Base-by-base conservation (phyloP, 495 filamentous ascomycete genomes). In the Talaromyces stipitatus region DNA sequence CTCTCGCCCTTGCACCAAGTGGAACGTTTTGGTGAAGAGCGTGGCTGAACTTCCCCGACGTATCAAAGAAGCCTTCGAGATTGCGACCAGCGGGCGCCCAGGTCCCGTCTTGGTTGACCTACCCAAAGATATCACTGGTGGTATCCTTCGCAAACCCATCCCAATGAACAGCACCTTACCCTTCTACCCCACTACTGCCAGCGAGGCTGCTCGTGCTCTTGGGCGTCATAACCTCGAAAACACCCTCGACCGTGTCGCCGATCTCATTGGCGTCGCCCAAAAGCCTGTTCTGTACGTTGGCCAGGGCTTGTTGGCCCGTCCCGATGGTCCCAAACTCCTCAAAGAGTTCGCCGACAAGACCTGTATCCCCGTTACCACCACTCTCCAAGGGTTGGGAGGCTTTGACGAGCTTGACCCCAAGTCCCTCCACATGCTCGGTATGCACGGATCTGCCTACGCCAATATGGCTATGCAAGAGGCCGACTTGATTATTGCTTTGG, bases 391-490 rank as follows among this genome's bases (percentile, higher is more conserved):
- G 30, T 71, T 86, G 7, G 82, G 83, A 30, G 81, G 70, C n/a
- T 86, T 78, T 59, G 82, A 85, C 50, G 83, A 86, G 64, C 69
- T 78, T 12, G 75, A 85, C 61, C 69, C 75, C 23, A 80, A 80
- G 66, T 72, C 80, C 7, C 63, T 85, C 48, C 80, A 84, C 61
- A 85, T 86, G 82, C 73, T 86, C 10, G 83, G 83, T 50, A 83
- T 83, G 75, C 81, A 86, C 63, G 82, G 83, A 29, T 83, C 81
- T 14, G 78, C 78, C 8, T 85, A 80, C 62, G 82, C 83, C 50
- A 86, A 85, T 70, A 72, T 84, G 70, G 78, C 83, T 27, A 84
- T 86, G 63, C 83, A 86, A 65, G 78, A 84, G 58, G 78, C 82
- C n/a, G 83, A 85, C 59, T 61, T 86, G 58, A 75, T 86, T 64